phyloP scores from a whole-genome alignment of 1,139 yeast species.

The Blastobotrys persicus region DNA sequence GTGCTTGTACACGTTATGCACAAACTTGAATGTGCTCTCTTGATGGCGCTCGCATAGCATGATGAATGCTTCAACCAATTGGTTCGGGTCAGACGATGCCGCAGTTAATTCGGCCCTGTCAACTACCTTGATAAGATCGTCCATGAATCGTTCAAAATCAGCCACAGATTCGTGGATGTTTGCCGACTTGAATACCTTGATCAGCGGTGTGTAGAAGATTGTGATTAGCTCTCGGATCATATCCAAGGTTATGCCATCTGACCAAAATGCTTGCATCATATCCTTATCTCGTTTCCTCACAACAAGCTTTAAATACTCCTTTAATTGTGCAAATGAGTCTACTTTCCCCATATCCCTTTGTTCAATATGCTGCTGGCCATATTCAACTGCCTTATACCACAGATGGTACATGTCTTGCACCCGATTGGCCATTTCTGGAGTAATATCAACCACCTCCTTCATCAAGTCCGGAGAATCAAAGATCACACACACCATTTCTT shows the following conservation, averaged over 20 bases:
- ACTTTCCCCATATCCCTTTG: slow-evolving; percentile 27
- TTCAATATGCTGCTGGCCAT: slow-evolving; percentile 11
- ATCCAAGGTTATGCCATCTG: slow-evolving; percentile 72
- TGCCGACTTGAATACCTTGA: slow-evolving; percentile 70
- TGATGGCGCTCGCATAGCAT: slow-evolving; percentile 67
- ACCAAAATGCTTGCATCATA: slow-evolving; percentile 73
- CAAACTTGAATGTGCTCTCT: slow-evolving; percentile 64
- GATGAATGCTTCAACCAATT: slow-evolving; percentile 64
- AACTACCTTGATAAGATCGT: slow-evolving; percentile 60
- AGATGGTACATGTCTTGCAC: slow-evolving; percentile 35
- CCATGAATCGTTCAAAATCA: slow-evolving; percentile 69
- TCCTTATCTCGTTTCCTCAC: slow-evolving; percentile 74
- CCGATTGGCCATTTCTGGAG: slow-evolving; percentile 21
- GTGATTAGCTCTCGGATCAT: slow-evolving; percentile 70
- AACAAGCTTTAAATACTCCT: slow-evolving; percentile 61
- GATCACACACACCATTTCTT: slow-evolving; percentile 18
- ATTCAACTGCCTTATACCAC: slow-evolving; percentile 42
- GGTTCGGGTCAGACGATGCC: slow-evolving; percentile 47
- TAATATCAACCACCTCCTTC: slow-evolving; percentile 6
- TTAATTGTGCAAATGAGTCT: slow-evolving; percentile 48
- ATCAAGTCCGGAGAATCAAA: slow-evolving; percentile 12
- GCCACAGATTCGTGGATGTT: slow-evolving; percentile 72
- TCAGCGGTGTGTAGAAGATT: slow-evolving; percentile 80
- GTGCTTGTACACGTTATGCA: slow-evolving; percentile 70
- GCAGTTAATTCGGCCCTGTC: slow-evolving; percentile 48